Percentiles rank a stretch among this genome's conserved stretches.
These are phyloP conservation scores for Fragilaria crotonensis DNA, from an alignment of 108 stramenopile species.

Conservation along the genomic window DNA sequence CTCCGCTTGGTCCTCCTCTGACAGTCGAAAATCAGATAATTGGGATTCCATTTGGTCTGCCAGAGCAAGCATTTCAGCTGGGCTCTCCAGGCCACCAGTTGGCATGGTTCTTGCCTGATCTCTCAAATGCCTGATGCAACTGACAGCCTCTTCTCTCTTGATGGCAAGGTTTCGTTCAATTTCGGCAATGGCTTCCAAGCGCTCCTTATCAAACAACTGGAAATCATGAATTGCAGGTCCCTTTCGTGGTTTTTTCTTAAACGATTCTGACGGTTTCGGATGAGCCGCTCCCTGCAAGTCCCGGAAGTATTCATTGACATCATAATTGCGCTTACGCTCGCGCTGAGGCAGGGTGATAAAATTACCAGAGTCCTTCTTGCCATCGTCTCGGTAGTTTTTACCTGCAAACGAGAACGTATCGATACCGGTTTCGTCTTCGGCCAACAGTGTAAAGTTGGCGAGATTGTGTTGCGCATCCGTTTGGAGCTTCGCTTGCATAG, in stretches of 20 bases:
- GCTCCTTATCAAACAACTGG: constrained; percentile 86
- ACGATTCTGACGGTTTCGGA: constrained; percentile 39
- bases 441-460: constrained; percentile 86
- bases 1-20: constrained; percentile 45
- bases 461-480: constrained; percentile 95
- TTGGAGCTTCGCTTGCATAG: constrained; percentile 82
- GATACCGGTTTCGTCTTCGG: constrained; percentile 66
- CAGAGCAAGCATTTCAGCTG: constrained; percentile 32
- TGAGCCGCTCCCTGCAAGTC: constrained; percentile 65
- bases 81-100: constrained; percentile 6
- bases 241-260: constrained; percentile 77
- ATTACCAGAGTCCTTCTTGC: constrained; percentile 52
- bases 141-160: constrained; percentile 61
- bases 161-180: constrained; percentile 68
- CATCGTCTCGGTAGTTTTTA: constrained; percentile 79
- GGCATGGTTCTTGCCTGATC: constrained; percentile 38
- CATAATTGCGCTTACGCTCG: constrained; percentile 96
- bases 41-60: constrained; percentile 53
- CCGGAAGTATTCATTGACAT: constrained; percentile 90
- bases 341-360: constrained; percentile 95
- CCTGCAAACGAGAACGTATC: constrained; percentile 89
- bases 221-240: constrained; percentile 89
- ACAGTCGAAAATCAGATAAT: constrained; percentile 42
- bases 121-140: constrained; percentile 62
- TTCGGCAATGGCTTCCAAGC: constrained; percentile 62